A percentile compares a stretch with the other conserved stretches of the same genome.
These are phyloP conservation scores for Agastache rugosa DNA, from an alignment of 257 asterid genomes.

Conservation along the genomic window DNA sequence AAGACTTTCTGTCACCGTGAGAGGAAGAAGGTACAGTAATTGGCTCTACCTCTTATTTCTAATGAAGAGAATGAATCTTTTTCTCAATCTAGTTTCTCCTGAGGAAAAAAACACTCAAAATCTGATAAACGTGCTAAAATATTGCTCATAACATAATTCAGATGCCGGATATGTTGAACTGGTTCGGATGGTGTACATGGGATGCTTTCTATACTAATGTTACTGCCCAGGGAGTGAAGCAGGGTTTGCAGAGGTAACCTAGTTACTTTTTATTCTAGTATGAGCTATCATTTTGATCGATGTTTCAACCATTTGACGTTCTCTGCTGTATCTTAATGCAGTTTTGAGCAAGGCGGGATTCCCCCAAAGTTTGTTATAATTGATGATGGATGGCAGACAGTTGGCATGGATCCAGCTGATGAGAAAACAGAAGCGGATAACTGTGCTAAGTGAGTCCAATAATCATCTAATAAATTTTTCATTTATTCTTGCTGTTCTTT, in stretches of 20 bases:
- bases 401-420: conserved; percentile 76
- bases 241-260: conserved; percentile 76
- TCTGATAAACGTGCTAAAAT: background rate
- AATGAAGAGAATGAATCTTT: too few species aligned
- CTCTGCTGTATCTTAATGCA: conserved; percentile 34
- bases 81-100: background rate
- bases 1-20: conserved; percentile 88
- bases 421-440: conserved; percentile 63
- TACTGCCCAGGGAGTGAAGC: conserved; percentile 81
- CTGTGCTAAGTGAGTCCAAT: conserved; percentile 73
- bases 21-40: conserved; percentile 72
- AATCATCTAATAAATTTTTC: background rate
- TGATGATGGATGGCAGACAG: conserved; percentile 98
- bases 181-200: conserved; percentile 99
- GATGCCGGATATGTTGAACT: conserved; percentile 95
- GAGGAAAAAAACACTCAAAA: background rate
- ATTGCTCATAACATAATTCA: conserved; percentile 37
- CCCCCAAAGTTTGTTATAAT: conserved; percentile 82
- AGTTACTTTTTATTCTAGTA: background rate
- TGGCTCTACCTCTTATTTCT: too few species aligned
- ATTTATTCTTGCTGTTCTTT: background rate
- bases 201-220: conserved; percentile 96
- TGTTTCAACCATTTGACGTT: background rate
- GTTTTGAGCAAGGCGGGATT: conserved; percentile 83
- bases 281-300: background rate